phyloP scores from a whole-genome alignment of 2,329 filamentous ascomycete genomes.

The Colletotrichum musicola region DNA sequence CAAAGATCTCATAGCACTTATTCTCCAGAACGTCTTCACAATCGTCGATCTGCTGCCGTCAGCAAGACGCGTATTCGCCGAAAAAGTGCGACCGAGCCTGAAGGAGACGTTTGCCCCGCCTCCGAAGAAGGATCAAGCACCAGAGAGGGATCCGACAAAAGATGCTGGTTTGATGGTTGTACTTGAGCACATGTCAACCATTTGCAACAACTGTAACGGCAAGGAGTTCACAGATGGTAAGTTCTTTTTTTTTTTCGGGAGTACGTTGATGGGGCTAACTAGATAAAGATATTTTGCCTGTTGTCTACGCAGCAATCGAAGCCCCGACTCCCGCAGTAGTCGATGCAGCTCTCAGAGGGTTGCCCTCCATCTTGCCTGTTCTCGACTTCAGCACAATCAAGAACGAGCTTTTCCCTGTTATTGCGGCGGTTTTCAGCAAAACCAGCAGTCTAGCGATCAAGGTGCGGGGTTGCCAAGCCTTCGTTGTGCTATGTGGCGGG shows the following conservation, averaged over 20 bases:
- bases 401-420: constrained; percentile 93
- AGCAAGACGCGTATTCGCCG: constrained; percentile 82
- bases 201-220: constrained; percentile 85
- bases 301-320: constrained; percentile 86
- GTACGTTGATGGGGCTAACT: background rate
- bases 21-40: constrained; percentile 92
- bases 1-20: constrained; percentile 83
- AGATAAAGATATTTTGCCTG: constrained; percentile 81
- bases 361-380: constrained; percentile 85
- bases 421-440: constrained; percentile 90
- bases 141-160: constrained; percentile 77
- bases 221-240: constrained; percentile 94
- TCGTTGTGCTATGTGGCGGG: constrained; percentile 90
- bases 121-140: constrained; percentile 71
- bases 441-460: constrained; percentile 97
- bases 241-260: constrained; percentile 41
- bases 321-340: constrained; percentile 91
- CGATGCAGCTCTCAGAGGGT: constrained; percentile 83
- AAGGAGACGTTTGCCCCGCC: constrained; percentile 83
- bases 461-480: constrained; percentile 89
- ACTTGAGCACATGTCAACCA: constrained; percentile 82
- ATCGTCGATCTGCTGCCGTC: constrained; percentile 84
- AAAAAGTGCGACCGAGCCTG: constrained; percentile 86
- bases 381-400: constrained; percentile 98
- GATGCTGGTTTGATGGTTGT: constrained; percentile 94